Evolutionary conservation across 2,329 filamentous ascomycete species (phyloP).

Genomic region (Hymenoscyphus fraxineus): DNA sequence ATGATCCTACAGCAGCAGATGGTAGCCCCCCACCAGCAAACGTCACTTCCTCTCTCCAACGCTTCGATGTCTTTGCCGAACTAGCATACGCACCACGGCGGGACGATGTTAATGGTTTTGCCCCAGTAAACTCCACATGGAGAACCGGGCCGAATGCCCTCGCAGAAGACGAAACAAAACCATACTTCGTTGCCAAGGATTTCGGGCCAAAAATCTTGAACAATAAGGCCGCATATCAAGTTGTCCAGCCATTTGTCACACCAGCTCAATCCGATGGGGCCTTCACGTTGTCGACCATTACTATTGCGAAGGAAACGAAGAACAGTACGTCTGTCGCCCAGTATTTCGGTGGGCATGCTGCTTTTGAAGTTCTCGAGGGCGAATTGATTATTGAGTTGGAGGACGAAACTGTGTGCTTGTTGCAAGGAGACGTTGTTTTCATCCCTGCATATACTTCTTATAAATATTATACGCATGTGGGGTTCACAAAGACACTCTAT

Average conservation of each 20-base stretch:
- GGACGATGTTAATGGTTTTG: constrained; percentile 41
- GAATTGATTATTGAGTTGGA: constrained; percentile 35
- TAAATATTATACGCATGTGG: constrained; percentile 35
- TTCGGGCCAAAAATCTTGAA: constrained; percentile 45
- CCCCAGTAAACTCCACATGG: constrained; percentile 37
- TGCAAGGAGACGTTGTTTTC: constrained; percentile 39
- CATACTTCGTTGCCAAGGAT: constrained; percentile 44
- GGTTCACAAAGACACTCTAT: constrained; percentile 24
- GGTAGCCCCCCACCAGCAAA: constrained; percentile 20
- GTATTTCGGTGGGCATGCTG: constrained; percentile 34
- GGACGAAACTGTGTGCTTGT: constrained; percentile 31
- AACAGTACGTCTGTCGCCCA: constrained; percentile 26
- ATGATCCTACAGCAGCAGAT: constrained; percentile 31
- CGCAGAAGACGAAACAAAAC: constrained; percentile 31
- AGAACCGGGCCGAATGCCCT: constrained; percentile 39
- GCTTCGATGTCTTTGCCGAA: constrained; percentile 43
- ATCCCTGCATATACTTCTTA: constrained; percentile 36
- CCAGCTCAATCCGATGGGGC: constrained; percentile 38
- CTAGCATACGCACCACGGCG: constrained; percentile 39
- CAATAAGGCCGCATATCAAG: constrained; percentile 38
- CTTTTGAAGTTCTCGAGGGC: constrained; percentile 40
- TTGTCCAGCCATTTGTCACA: constrained; percentile 44
- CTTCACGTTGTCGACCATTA: constrained; percentile 44
- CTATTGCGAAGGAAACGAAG: constrained; percentile 31
- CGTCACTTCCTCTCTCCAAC: constrained; percentile 37